Base-by-base conservation (phyloP, 2,329 filamentous ascomycete genomes). In the Exophiala bonariae region DNA sequence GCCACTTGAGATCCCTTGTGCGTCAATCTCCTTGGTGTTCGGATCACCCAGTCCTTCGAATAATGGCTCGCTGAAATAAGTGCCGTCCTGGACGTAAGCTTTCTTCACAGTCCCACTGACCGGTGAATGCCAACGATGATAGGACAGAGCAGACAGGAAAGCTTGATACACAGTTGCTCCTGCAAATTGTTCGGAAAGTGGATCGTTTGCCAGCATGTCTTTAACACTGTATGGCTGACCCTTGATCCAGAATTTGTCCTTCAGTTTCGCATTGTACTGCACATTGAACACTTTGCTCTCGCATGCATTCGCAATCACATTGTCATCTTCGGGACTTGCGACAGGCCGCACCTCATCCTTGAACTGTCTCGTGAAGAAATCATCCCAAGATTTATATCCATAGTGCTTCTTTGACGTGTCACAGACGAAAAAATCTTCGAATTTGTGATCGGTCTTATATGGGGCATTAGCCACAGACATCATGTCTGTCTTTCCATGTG, bases 121-220 rank as follows among this genome's bases (percentile, higher is more conserved):
- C n/a, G 85, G 85, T 0, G 79, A 64, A 65, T 88, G 83, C 85
- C 85, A 88, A 19, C 85, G 76, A 64, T 88, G 85, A 63, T 89
- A 88, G 34, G 78, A 83, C 42, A 86, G 66, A 0, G 82, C 79
- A 6, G 76, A 82, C 3, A 89, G 68, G 60, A 86, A 88, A 0
- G 83, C 85, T 59, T 89, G 85, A 63, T 87, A 88, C 20, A 88
- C 70, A 0, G 81, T 86, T 1, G 80, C 85, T 4, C 79, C 79
- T 0, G 71, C 75, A 55, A 87, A 88, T 1, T 78, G 59, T 6
- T 69, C 56, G 0, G 79, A 69, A 1, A 80, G 63, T 0, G 70
- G 59, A 55, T 85, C 80, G 56, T 80, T 67, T 0, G 70, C 76
- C 3, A 88, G 70, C 80, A 86, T 86, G 61, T 86, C 79, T 2